Evolutionary conservation across 1,139 yeast genomes (phyloP), one percentile per base, ranked within the genome.

Genomic region (Candida tropicalis): DNA sequence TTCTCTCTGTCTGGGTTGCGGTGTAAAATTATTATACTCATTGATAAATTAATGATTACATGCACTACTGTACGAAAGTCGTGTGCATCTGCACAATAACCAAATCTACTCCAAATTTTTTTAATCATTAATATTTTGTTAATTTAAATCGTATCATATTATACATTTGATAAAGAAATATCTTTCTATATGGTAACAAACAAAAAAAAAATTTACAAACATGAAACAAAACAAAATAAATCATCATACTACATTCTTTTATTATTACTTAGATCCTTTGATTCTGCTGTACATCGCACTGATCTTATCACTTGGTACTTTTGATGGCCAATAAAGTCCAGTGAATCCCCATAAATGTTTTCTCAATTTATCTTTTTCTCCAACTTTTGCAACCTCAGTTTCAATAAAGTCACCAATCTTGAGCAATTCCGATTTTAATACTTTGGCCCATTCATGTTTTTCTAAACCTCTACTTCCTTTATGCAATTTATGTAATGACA

Each of bases 311-410:
- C 96, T 86, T 33, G 88, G 82, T n/a, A 86, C 98, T 51, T 82
- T 81, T 2, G 84, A 88, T 1, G 99, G 99, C 99, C 99, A 93
- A 62, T 86, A 93, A 48, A 81, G 79, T 29, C 95, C 79, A 7
- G 97, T 95, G 63, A 86, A 88, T 18, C 88, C 79, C 99, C 99
- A 93, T 47, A 93, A 69, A 56, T 91, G 97, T 60, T 79, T 83
- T 49, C 75, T 70, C 39, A 73, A 53, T 54, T 72, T 77, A 25
- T 63, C 69, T 39, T 65, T 60, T 17, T 32, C 12, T 16, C 29
- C 34, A 2, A 28, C 15, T 64, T 23, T 27, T 4, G 22, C 66
- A 6, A 24, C 39, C 10, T 47, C 47, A 8, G 48, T 39, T 17
- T 54, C 53, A 51, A 89, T 88, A 53, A 79, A 84, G 50, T 82